These are phyloP conservation scores for Endothia cerciana DNA, from an alignment of 2,329 filamentous ascomycete genomes.

Conservation along the genomic window DNA sequence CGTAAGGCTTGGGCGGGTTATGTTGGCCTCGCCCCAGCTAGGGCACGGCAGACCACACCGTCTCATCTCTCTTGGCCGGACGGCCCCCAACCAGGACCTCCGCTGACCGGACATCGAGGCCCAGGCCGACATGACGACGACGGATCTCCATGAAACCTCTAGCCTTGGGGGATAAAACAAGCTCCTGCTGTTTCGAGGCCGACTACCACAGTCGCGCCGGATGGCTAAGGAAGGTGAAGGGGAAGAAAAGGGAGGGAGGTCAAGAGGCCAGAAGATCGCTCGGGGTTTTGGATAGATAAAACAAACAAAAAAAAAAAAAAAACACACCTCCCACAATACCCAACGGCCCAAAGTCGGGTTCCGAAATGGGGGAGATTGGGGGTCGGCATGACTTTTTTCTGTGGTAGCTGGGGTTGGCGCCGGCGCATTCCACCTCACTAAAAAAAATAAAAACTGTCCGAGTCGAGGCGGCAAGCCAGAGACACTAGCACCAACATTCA, in stretches of 20 bases:
- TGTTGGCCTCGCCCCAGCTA: not conserved
- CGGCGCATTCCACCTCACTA: not conserved
- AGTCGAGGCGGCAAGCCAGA: not conserved
- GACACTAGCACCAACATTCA: constrained; percentile 6
- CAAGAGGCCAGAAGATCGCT: not conserved
- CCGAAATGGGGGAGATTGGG: constrained; percentile 8
- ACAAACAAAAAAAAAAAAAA: no score
- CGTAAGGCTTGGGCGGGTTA: constrained; percentile 1
- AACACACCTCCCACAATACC: not conserved
- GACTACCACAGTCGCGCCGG: not conserved
- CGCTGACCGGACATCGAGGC: constrained; percentile 7
- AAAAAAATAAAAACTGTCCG: constrained; percentile 1
- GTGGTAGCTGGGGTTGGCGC: not conserved
- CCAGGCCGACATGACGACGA: not conserved
- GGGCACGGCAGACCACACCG: not conserved
- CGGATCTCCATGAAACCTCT: not conserved
- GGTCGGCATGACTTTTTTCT: no score
- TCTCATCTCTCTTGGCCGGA: not conserved
- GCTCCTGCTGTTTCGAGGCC: constrained; percentile 18
- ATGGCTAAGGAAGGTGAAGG: constrained; percentile 5
- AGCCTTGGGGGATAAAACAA: not conserved
- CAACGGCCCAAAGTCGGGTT: constrained; percentile 8
- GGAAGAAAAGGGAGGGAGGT: constrained; percentile 3
- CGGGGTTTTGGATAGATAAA: constrained; percentile 5
- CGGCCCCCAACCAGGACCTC: constrained; percentile 3